Evolutionary conservation across 306 rosid genomes (phyloP), one percentile per base, ranked within the genome.

Genomic region (Glycyrrhiza uralensis): DNA sequence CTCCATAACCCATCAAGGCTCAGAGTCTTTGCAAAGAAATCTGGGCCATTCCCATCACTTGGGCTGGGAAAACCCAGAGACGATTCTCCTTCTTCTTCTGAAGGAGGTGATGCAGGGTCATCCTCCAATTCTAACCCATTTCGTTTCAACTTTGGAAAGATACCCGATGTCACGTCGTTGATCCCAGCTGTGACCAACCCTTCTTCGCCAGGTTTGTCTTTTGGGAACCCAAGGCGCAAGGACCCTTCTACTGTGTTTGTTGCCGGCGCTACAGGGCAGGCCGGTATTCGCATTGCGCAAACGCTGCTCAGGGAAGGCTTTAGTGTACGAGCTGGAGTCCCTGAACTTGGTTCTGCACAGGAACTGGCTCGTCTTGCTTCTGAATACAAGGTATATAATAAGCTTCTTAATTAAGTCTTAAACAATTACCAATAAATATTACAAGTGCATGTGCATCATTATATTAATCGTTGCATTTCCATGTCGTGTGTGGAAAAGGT

Each of bases 291-390:
- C 52, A 87, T 94, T 71, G 88, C 94, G 0, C 99, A 94, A 66
- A 65, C 84, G 0, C 76, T 94, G 66, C 69, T 94, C 10, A 89
- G 97, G 7, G 78, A 94, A 56, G 99, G 99, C 29, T 94, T 94
- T 19, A 89, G 70, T 44, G 99, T 94, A 0, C 75, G 99, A 33
- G 99, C 99, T 23, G 99, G 99, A 5, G 99, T 94, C 36, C 88
- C 96, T 0, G 96, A 94, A 18, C 87, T 94, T 56, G 87, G 20
- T 44, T 80, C 90, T 72, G 99, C 99, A 1, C 99, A 94, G 33
- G 96, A 91, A 44, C 76, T 94, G 69, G 97, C 99, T 68, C 97
- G 90, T 57, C 77, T 94, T 74, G 97, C 99, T 69, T 65, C 91
- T 45, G 56, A 85, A 66, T 94, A 91, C 80, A 94, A 82, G 99